Evolutionary conservation across 148 eudicot genomes (phyloP), one percentile per base, ranked within the genome.

Genomic region (Fallopia convolvulus): DNA sequence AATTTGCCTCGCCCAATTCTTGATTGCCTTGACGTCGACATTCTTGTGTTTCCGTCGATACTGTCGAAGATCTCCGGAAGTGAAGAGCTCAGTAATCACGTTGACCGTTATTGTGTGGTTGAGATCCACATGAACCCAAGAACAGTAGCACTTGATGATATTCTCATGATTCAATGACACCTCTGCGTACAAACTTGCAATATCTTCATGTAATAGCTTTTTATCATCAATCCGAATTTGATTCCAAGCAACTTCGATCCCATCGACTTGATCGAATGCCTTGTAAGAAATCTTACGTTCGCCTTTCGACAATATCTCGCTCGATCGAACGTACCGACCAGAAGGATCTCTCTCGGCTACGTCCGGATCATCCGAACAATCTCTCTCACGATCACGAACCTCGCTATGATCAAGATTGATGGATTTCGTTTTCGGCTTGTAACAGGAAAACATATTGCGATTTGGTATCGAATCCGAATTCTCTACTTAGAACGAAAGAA

Each of bases 241-340:
- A 82, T 89, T 93, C 98, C 98, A 93, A 1, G 98, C 98, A 82
- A 93, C 90, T 85, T 93, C 98, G 49, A 90, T 86, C 47, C 98
- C 98, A 55, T 91, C 85, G 58, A 85, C 80, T 81, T 90, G 91
- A 79, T 93, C 97, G 81, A 91, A 93, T 65, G 86, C 98, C 83
- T 84, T 91, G 77, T 93, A 93, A 75, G 91, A 97, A 81, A 79
- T 90, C 89, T 93, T 93, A 87, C 82, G 90, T 82, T 97, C 97
- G 85, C 98, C 98, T 82, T 83, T 88, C 86, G 94, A 97, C 89
- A 93, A 84, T 81, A 90, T 81, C 84, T 93, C 96, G 47, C 8
- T 44, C 9, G 47, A 85, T 82, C 83, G 86, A 79, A 91, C 98
- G 63, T 89, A 89, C 58, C 89, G 87, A 75, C 87, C 86, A 40